phyloP scores from a whole-genome alignment of 2,329 filamentous ascomycete genomes.

The Metarhizium rileyi region DNA sequence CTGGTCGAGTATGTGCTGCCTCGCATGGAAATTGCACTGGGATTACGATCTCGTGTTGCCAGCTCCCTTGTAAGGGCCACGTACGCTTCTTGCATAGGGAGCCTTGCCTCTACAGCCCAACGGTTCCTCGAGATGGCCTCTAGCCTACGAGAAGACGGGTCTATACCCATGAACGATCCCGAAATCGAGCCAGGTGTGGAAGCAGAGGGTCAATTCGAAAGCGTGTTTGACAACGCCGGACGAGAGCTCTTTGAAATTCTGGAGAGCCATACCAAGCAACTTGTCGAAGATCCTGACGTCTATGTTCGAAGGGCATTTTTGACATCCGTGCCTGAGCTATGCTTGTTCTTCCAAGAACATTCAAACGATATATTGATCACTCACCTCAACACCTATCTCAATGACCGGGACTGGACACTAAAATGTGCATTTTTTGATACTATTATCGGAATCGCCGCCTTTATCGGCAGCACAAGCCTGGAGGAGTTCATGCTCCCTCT shows the following conservation, averaged over 20 bases:
- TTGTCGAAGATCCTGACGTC: slow-evolving; percentile 79
- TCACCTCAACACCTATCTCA: slow-evolving; percentile 93
- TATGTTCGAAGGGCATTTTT: slow-evolving; percentile 86
- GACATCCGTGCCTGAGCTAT: slow-evolving; percentile 82
- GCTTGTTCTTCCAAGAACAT: slow-evolving; percentile 87
- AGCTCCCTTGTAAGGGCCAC: slow-evolving; percentile 72
- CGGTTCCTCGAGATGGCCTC: slow-evolving; percentile 87
- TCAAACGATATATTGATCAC: slow-evolving; percentile 94
- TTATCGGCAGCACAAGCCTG: slow-evolving; percentile 77
- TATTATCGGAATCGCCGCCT: slow-evolving; percentile 84
- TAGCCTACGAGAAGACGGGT: slow-evolving; percentile 73
- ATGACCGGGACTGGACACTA: slow-evolving; percentile 91
- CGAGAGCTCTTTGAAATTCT: slow-evolving; percentile 75
- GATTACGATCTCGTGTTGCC: slow-evolving; percentile 35
- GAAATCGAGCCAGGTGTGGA: slow-evolving; percentile 65
- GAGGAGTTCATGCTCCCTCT: slow-evolving; percentile 94
- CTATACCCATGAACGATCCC: slow-evolving; percentile 66
- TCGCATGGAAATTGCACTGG: slow-evolving; percentile 46
- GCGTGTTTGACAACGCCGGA: slow-evolving; percentile 79
- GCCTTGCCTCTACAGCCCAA: slow-evolving; percentile 74
- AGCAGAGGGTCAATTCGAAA: slow-evolving; percentile 64
- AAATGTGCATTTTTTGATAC: slow-evolving; percentile 96
- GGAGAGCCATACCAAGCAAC: slow-evolving; percentile 76
- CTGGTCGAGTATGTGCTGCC: slow-evolving; percentile 60
- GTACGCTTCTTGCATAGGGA: slow-evolving; percentile 87